Percentiles rank a stretch among this genome's conserved stretches.
Evolutionary conservation across 352 stramenopile genomes (phyloP).

Genomic region (Albugo laibachii): DNA sequence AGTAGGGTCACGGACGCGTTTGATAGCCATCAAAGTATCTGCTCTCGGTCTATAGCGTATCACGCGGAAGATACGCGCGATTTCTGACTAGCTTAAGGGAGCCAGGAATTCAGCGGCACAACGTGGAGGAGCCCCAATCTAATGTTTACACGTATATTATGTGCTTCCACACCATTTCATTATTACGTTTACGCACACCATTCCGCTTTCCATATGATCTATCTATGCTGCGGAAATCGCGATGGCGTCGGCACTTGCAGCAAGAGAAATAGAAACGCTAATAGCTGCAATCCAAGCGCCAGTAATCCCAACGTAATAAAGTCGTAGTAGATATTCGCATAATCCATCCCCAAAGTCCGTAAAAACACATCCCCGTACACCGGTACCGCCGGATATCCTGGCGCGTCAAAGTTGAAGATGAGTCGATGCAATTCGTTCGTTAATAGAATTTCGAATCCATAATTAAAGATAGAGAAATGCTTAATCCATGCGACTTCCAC

Average conservation of each 20-base stretch:
- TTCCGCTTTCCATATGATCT: no score
- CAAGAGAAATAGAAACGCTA: slow-evolving; percentile 42
- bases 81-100: no score
- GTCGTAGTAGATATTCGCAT: slow-evolving; percentile 53
- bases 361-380: slow-evolving; percentile 73
- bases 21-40: slow-evolving; percentile 8
- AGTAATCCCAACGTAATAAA: slow-evolving; percentile 29
- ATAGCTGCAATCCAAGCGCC: slow-evolving; percentile 23
- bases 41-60: no score
- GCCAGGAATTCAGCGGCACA: no score
- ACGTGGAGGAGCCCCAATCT: no score
- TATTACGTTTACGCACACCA: no score
- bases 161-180: no score
- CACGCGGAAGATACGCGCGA: no score
- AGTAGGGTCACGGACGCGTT: slow-evolving; percentile 44
- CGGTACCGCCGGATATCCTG: slow-evolving; percentile 45
- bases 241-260: slow-evolving; percentile 29
- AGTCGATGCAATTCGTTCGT: slow-evolving; percentile 60
- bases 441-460: slow-evolving; percentile 77
- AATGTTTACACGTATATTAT: no score
- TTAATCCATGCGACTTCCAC: slow-evolving; percentile 42
- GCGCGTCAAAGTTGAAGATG: slow-evolving; percentile 56
- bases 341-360: slow-evolving; percentile 68
- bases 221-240: no score
- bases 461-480: slow-evolving; percentile 70